Percentiles rank a stretch among this genome's conserved stretches.
Evolutionary conservation across 139 green algal species (phyloP).

Genomic region (Volvox africanus): DNA sequence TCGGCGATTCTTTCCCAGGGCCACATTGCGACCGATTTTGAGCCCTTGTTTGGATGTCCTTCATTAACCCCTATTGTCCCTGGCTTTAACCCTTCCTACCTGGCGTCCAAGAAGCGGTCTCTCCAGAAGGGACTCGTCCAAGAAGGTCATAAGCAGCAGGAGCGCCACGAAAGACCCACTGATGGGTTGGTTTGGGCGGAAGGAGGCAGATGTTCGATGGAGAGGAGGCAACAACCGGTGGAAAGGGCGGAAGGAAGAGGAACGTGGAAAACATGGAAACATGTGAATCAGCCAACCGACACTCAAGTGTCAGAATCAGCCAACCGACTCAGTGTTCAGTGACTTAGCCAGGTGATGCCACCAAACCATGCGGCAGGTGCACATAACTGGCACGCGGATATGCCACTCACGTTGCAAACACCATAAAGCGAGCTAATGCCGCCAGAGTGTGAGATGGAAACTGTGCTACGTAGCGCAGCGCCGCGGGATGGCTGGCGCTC

Average conservation of each 20-base stretch:
- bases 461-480: conserved; percentile 89
- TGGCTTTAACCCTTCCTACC: conserved; percentile 18
- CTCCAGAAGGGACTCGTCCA: conserved; percentile 89
- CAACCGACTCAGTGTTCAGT: background rate
- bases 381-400: no score
- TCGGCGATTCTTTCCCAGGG: no score
- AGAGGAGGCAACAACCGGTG: background rate
- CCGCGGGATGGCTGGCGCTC: conserved; percentile 77
- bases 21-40: no score
- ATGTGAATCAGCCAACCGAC: background rate
- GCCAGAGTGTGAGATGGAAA: conserved; percentile 87
- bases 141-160: conserved; percentile 79
- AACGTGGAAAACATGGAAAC: no score
- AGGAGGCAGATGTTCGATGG: no score
- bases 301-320: background rate
- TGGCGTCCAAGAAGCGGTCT: conserved; percentile 78
- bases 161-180: conserved; percentile 88
- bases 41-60: no score
- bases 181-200: background rate
- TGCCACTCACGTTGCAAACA: conserved; percentile 49
- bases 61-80: background rate
- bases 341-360: background rate
- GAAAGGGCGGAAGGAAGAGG: no score
- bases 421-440: conserved; percentile 62
- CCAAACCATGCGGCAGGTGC: no score